Evolutionary conservation across 2,329 filamentous ascomycete species (phyloP).

Genomic region (Aureobasidium zeae): DNA sequence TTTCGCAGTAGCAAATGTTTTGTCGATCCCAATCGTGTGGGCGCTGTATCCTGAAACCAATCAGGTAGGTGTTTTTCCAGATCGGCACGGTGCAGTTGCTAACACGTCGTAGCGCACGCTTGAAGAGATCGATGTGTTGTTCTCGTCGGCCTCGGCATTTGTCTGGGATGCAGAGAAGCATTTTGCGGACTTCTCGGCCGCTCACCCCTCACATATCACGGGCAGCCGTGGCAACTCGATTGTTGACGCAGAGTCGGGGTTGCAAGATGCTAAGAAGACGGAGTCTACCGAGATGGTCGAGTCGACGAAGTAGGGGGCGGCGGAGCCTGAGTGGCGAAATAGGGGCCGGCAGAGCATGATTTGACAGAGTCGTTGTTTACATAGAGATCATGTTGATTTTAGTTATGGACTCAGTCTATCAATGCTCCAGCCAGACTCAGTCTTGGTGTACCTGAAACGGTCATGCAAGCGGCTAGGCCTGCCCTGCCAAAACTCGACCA

Average conservation of each 20-base stretch:
- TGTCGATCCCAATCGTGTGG: conserved; percentile 62
- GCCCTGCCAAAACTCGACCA: conserved; percentile 94
- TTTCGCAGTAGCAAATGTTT: conserved; percentile 57
- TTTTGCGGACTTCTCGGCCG: conserved; percentile 52
- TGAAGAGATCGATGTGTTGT: conserved; percentile 55
- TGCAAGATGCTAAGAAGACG: conserved; percentile 1
- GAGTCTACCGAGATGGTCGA: conserved; percentile 7
- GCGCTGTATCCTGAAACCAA: conserved; percentile 66
- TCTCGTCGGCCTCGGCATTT: conserved; percentile 58
- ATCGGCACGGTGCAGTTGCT: too few species aligned
- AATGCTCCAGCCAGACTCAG: conserved; percentile 51
- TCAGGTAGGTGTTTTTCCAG: too few species aligned
- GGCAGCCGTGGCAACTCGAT: conserved; percentile 24
- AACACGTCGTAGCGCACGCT: too few species aligned
- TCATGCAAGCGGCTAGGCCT: conserved; percentile 84
- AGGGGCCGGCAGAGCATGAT: too few species aligned
- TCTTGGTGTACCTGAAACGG: conserved; percentile 73
- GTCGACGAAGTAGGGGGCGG: conserved; percentile 4
- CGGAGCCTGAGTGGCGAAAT: too few species aligned
- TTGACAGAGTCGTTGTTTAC: background rate
- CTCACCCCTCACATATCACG: conserved; percentile 39
- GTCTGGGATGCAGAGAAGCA: conserved; percentile 61
- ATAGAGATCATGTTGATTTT: background rate
- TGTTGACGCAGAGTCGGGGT: conserved; percentile 20
- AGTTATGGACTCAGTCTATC: conserved; percentile 68